Evolutionary conservation across 192 early-diverging fungal genomes (phyloP).

Genomic region (Globomyces pollinis-pini): DNA sequence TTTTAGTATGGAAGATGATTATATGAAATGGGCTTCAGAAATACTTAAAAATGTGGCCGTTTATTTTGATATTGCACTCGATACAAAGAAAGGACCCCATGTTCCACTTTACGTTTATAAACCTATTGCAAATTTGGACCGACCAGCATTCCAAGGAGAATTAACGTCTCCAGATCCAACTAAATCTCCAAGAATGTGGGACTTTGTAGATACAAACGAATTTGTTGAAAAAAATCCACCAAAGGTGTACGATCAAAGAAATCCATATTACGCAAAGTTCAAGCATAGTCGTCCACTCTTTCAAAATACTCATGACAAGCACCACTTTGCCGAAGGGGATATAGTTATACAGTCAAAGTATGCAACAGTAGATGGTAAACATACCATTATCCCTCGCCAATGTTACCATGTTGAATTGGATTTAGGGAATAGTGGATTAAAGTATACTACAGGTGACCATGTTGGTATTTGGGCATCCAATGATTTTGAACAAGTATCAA

Average conservation of each 20-base stretch:
- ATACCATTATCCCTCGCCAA: slow-evolving; percentile 47
- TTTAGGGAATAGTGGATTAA: slow-evolving; percentile 67
- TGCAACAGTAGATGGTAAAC: slow-evolving; percentile 13
- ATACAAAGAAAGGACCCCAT: slow-evolving; percentile 32
- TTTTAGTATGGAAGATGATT: slow-evolving; percentile 94
- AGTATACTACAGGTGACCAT: slow-evolving; percentile 91
- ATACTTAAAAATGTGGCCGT: slow-evolving; percentile 70
- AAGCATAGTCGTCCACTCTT: slow-evolving; percentile 61
- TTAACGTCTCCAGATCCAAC: slow-evolving; percentile 25
- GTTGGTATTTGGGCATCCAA: slow-evolving; percentile 88
- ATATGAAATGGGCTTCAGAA: slow-evolving; percentile 86
- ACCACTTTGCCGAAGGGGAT: slow-evolving; percentile 4
- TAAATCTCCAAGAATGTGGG: slow-evolving; percentile 7
- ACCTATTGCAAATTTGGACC: background rate
- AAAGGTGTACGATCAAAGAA: slow-evolving; percentile 71
- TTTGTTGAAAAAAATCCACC: slow-evolving; percentile 8
- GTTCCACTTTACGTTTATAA: slow-evolving; percentile 42
- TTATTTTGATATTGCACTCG: slow-evolving; percentile 60
- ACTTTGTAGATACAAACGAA: slow-evolving; percentile 9
- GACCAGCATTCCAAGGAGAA: slow-evolving; percentile 52
- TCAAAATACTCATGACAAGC: slow-evolving; percentile 26
- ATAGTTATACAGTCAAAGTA: slow-evolving; percentile 8
- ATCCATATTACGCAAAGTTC: slow-evolving; percentile 74
- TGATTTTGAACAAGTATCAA: slow-evolving; percentile 64
- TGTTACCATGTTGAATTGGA: slow-evolving; percentile 95